Conservation (phyloP, 768 basidiomycete genomes). For the Pisolithus sp. region DNA sequence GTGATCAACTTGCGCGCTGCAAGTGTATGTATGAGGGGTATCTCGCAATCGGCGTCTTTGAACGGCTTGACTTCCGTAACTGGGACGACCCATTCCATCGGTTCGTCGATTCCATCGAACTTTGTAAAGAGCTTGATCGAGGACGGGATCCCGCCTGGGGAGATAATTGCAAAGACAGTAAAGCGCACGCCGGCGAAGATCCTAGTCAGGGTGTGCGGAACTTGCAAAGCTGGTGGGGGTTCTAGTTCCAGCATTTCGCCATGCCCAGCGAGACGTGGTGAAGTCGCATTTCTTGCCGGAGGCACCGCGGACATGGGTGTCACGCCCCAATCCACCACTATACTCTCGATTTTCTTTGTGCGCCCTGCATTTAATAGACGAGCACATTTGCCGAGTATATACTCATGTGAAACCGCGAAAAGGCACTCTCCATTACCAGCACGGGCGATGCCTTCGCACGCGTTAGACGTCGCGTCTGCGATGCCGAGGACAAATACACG, state of each 20-base stretch:
- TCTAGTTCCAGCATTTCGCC: slow-evolving; percentile 19
- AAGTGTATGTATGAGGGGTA: slow-evolving; percentile 44
- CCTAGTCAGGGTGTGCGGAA: slow-evolving; percentile 23
- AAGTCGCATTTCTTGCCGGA: not conserved
- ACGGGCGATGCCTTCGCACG: slow-evolving; percentile 49
- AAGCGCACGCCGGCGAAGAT: slow-evolving; percentile 32
- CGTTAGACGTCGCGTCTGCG: slow-evolving; percentile 44
- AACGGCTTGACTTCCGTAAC: slow-evolving; percentile 24
- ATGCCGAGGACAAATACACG: slow-evolving; percentile 58
- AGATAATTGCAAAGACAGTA: slow-evolving; percentile 28
- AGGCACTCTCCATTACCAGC: slow-evolving; percentile 47
- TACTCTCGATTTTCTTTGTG: slow-evolving; percentile 38
- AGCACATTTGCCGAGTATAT: slow-evolving; percentile 43
- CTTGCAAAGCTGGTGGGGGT: slow-evolving; percentile 28
- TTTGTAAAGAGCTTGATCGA: slow-evolving; percentile 23
- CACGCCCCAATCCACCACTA: slow-evolving; percentile 45
- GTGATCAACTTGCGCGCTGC: slow-evolving; percentile 51
- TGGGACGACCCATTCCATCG: slow-evolving; percentile 11
- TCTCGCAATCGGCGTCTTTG: slow-evolving; percentile 12
- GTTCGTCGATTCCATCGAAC: slow-evolving; percentile 17
- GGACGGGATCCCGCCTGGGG: slow-evolving; percentile 17
- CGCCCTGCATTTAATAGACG: slow-evolving; percentile 46
- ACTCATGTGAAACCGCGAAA: slow-evolving; percentile 40
- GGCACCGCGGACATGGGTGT: not conserved
- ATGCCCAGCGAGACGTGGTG: slow-evolving; percentile 7